These are phyloP conservation scores for Coemansia sp. DNA, from an alignment of 192 early-diverging fungal genomes.

Conservation along the genomic window DNA sequence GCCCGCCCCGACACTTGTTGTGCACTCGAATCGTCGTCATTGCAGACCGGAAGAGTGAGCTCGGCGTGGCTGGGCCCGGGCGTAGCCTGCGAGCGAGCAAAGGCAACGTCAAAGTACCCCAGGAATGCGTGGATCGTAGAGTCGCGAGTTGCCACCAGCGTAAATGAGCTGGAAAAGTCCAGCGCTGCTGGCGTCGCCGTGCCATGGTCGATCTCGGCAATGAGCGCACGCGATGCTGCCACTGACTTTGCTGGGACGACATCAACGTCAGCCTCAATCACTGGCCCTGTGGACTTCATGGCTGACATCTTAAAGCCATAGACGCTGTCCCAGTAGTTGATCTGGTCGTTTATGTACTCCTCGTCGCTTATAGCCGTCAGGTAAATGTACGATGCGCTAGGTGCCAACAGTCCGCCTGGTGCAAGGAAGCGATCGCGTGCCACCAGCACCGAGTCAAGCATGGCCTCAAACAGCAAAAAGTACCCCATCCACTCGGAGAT, in stretches of 20 bases:
- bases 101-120: conserved; percentile 95
- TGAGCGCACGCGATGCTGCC: conserved; percentile 60
- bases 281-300: conserved; percentile 66
- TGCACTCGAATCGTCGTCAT: conserved; percentile 9
- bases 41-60: conserved; percentile 19
- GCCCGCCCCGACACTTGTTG: conserved; percentile 15
- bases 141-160: conserved; percentile 60
- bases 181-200: conserved; percentile 66
- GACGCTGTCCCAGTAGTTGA: conserved; percentile 85
- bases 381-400: conserved; percentile 86
- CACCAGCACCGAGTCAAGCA: conserved; percentile 62
- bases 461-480: conserved; percentile 93
- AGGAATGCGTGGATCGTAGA: conserved; percentile 74
- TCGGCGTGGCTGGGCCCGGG: conserved; percentile 39
- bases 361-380: conserved; percentile 84
- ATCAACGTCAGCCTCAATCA: conserved; percentile 82
- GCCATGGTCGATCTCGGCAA: conserved; percentile 75
- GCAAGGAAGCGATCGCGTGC: conserved; percentile 88
- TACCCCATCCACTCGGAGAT: conserved; percentile 98
- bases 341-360: conserved; percentile 78
- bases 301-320: conserved; percentile 92
- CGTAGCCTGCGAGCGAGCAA: conserved; percentile 52
- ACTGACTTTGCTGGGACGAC: conserved; percentile 68
- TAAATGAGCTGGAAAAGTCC: conserved; percentile 73
- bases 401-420: conserved; percentile 90